Base-by-base conservation (phyloP, 2,329 filamentous ascomycete species). In the Pezicula carpinea region DNA sequence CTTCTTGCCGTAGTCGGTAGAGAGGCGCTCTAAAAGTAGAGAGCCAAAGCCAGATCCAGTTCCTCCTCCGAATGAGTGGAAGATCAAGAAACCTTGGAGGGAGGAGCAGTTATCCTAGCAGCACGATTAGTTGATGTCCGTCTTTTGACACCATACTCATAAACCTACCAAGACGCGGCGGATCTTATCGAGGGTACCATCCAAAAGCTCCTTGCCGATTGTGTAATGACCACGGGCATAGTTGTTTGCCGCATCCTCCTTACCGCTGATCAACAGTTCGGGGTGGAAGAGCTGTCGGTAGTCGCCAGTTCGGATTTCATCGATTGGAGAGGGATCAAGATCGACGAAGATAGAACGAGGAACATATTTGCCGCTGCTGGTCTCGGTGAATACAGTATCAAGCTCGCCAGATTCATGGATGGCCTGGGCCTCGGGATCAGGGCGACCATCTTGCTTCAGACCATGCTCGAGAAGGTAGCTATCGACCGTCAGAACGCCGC, bases 201-300 rank as follows among this genome's bases (percentile, higher is more conserved):
- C 80, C 50, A 82, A 74, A 57, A 84, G 72, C 63, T 84, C 81
- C 69, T 84, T 85, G 60, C 81, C 81, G 59, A 84, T 76, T 38
- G 81, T 85, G 65, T 85, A 85, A 67, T 85, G 81, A 51, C 81
- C 81, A 68, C 81, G 76, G 53, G 81, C 81, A 69, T 85, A 85
- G 68, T 84, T 84, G 65, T 84, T 85, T 58, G 81, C 80, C 50
- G 81, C 81, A 69, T 85, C 81, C 64, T 85, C 81, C 68, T 84
- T 84, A 58, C 81, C 81, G 63, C 77, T 83, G 58, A 85, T 77
- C 68, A 85, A 69, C 55, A 80, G 69, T 63, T 84, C 80, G 17
- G 81, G 81, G 64, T 84, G 81, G 69, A 83, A 85, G 44, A 85
- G 72, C 56, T 79, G 72, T 56, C 79, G 75, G 68, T 82, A 83